Conservation (phyloP, 192 early-diverging fungal genomes). For the Mortierella antarctica region DNA sequence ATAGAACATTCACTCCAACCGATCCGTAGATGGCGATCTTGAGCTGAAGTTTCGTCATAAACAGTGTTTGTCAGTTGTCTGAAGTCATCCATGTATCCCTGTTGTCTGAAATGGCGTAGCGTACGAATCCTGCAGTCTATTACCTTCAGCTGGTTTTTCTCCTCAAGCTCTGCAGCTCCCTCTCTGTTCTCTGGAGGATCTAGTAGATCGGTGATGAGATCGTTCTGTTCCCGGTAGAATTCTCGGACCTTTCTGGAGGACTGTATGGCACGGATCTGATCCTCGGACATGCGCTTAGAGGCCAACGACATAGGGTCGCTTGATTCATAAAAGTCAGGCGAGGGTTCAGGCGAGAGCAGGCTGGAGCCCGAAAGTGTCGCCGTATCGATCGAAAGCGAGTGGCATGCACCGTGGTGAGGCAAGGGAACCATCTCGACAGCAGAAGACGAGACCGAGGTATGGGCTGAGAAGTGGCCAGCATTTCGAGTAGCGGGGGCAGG, state of each 20-base stretch:
- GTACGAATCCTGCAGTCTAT: neutral
- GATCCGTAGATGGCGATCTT: constrained; percentile 79
- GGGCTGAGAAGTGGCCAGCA: neutral
- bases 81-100: neutral
- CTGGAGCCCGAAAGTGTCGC: neutral
- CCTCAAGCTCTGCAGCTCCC: constrained; percentile 53
- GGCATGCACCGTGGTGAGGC: neutral
- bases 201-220: constrained; percentile 81
- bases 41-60: constrained; percentile 34
- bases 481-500: neutral
- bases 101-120: neutral
- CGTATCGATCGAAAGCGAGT: constrained; percentile 19
- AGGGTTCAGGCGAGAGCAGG: constrained; percentile 31
- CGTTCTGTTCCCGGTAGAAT: constrained; percentile 88
- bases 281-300: constrained; percentile 58
- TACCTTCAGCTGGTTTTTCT: constrained; percentile 51
- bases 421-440: neutral
- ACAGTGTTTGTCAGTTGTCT: neutral
- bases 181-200: constrained; percentile 57
- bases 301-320: constrained; percentile 56
- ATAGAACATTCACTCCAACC: constrained; percentile 70
- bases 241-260: constrained; percentile 63
- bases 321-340: constrained; percentile 33
- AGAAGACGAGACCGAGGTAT: constrained; percentile 3
- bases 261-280: constrained; percentile 56